These are phyloP conservation scores for Aspergillus alliaceus DNA, from an alignment of 2,329 filamentous ascomycete genomes.

Conservation along the genomic window DNA sequence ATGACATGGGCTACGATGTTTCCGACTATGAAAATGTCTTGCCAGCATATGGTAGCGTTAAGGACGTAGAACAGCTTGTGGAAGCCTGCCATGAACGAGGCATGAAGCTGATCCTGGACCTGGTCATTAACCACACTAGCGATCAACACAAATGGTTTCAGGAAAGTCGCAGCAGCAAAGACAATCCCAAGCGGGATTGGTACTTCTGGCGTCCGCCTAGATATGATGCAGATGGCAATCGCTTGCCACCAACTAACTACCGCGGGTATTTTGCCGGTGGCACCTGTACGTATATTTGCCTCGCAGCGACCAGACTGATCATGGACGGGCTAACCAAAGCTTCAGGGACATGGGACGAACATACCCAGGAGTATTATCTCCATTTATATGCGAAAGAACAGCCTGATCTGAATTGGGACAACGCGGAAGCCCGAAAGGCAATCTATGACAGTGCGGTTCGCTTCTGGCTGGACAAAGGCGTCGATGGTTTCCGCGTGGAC, in stretches of 20 bases:
- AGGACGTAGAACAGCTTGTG: slow-evolving; percentile 60
- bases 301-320: not conserved
- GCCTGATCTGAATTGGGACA: slow-evolving; percentile 79
- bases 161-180: slow-evolving; percentile 58
- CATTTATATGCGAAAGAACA: slow-evolving; percentile 71
- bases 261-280: slow-evolving; percentile 60
- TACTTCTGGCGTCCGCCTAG: slow-evolving; percentile 55
- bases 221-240: slow-evolving; percentile 54
- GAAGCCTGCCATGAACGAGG: slow-evolving; percentile 56
- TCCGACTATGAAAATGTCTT: slow-evolving; percentile 64
- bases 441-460: slow-evolving; percentile 68
- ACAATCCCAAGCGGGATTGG: slow-evolving; percentile 64
- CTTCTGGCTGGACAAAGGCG: slow-evolving; percentile 72
- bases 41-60: slow-evolving; percentile 60
- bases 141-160: slow-evolving; percentile 68
- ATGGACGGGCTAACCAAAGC: not conserved
- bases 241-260: slow-evolving; percentile 71
- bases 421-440: slow-evolving; percentile 60
- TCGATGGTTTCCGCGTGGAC: slow-evolving; percentile 70
- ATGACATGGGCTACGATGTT: slow-evolving; percentile 71
- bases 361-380: slow-evolving; percentile 69
- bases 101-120: slow-evolving; percentile 68
- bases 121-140: slow-evolving; percentile 73
- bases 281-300: slow-evolving; percentile 45
- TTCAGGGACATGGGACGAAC: slow-evolving; percentile 62